Conservation (phyloP, 371 early-diverging fungal genomes). For the Mortierella sp. region DNA sequence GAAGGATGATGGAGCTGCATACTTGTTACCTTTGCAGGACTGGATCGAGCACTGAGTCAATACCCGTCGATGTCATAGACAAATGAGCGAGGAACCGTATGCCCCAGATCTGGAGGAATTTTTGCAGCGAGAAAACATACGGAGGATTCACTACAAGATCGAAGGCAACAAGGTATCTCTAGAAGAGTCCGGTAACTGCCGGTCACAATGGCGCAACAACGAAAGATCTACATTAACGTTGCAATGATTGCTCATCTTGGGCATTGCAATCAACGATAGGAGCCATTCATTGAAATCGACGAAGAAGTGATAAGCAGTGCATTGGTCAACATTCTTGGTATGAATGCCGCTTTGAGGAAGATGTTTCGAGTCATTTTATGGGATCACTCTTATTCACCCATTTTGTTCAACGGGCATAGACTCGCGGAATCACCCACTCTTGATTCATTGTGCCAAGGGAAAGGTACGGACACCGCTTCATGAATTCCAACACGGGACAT, state of each 20-base stretch:
- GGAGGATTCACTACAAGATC: constrained; percentile 80
- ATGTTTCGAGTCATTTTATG: too few species aligned
- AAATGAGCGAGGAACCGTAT: constrained; percentile 84
- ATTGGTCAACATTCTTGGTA: constrained; percentile 78
- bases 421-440: constrained; percentile 80
- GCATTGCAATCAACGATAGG: too few species aligned
- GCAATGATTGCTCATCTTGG: too few species aligned
- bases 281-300: constrained; percentile 93
- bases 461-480: constrained; percentile 73
- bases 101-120: constrained; percentile 83
- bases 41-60: background rate
- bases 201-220: too few species aligned
- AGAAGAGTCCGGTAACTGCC: too few species aligned
- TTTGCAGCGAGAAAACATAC: constrained; percentile 75
- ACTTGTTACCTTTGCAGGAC: too few species aligned
- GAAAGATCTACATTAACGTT: too few species aligned
- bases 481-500: too few species aligned
- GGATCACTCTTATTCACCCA: background rate
- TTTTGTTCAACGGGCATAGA: constrained; percentile 53
- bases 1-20: too few species aligned
- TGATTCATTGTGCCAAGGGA: constrained; percentile 95
- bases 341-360: background rate
- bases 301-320: constrained; percentile 80
- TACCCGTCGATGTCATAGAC: constrained; percentile 54
- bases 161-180: constrained; percentile 91